These are phyloP conservation scores for Heliamphora pulchella DNA, from an alignment of 179 eudicot genomes.

Conservation along the genomic window DNA sequence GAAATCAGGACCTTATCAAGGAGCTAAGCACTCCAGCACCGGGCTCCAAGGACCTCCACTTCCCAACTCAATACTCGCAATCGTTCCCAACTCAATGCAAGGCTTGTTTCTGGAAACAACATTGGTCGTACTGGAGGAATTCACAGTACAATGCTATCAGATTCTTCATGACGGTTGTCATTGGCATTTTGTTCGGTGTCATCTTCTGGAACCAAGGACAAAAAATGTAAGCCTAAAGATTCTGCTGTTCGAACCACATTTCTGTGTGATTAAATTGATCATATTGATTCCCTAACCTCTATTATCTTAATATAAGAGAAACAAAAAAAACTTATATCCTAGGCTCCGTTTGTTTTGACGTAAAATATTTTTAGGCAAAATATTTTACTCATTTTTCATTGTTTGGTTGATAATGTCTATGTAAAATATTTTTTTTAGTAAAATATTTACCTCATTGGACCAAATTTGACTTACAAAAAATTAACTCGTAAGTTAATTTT, in stretches of 20 bases:
- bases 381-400: no score
- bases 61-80: conserved; percentile 54
- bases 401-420: no score
- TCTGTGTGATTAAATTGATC: no score
- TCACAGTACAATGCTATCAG: conserved; percentile 54
- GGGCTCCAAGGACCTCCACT: conserved; percentile 45
- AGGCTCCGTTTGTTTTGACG: no score
- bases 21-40: conserved; percentile 51
- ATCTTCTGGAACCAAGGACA: conserved; percentile 57
- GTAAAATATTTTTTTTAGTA: no score
- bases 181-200: conserved; percentile 56
- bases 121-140: conserved; percentile 78
- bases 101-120: conserved; percentile 79
- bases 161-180: conserved; percentile 38
- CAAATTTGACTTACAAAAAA: no score
- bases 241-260: background rate
- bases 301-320: no score
- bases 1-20: conserved; percentile 47
- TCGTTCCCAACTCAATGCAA: conserved; percentile 53
- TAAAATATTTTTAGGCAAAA: no score
- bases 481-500: no score
- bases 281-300: no score
- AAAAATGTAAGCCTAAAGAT: conserved; percentile 35
- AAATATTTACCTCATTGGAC: no score
- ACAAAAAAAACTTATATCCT: no score